Evolutionary conservation across 176 grass and related monocot genomes (phyloP).

Genomic region (Canna indica): DNA sequence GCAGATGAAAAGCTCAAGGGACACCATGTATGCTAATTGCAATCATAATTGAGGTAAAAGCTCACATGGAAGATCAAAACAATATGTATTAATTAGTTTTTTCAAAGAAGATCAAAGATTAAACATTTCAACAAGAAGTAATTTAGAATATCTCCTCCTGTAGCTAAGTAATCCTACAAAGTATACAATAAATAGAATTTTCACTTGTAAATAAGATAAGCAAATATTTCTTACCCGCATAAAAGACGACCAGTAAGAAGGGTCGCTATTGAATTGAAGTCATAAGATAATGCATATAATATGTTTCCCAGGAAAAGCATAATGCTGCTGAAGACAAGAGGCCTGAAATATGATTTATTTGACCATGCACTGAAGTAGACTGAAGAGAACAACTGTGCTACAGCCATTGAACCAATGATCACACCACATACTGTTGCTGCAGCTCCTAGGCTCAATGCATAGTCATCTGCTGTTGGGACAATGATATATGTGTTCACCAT

Average conservation of each 20-base stretch:
- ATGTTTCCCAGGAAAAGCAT: conserved; percentile 69
- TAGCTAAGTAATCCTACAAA: too few relatives aligned
- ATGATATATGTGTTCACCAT: conserved; percentile 98
- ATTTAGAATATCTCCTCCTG: too few relatives aligned
- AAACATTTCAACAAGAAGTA: too few relatives aligned
- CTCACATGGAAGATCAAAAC: too few relatives aligned
- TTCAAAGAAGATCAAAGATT: too few relatives aligned
- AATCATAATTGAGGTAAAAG: too few relatives aligned
- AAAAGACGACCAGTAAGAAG: conserved; percentile 68
- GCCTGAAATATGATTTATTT: conserved; percentile 82
- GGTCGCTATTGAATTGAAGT: conserved; percentile 56
- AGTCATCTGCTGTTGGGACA: conserved; percentile 87
- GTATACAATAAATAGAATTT: too few relatives aligned
- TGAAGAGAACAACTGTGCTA: conserved; percentile 97
- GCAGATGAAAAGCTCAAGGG: too few relatives aligned
- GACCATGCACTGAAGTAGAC: conserved; percentile 98
- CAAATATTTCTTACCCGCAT: conserved; percentile 50
- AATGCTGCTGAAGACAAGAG: conserved; percentile 86
- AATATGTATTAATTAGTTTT: too few relatives aligned
- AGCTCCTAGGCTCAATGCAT: conserved; percentile 84
- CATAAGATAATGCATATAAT: conserved; percentile 79
- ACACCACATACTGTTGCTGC: conserved; percentile 92
- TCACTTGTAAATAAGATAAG: too few relatives aligned
- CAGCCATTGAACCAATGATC: conserved; percentile 91
- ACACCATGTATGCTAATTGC: too few relatives aligned